Evolutionary conservation across 306 rosid species (phyloP).

Genomic region (Cucurbita moschata): DNA sequence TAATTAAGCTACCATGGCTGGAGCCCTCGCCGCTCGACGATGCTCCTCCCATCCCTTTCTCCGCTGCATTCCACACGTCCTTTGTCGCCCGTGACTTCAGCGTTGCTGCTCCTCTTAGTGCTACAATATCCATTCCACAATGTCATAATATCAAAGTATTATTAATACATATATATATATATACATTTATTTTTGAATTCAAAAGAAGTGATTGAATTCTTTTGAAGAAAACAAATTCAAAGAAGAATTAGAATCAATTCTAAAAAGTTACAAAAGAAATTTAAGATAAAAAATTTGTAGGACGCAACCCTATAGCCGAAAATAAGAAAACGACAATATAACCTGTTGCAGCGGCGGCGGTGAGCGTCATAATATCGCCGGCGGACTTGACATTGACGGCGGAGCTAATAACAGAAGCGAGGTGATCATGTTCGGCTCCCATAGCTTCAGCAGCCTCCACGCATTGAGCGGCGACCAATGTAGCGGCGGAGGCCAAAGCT

Average conservation of each 20-base stretch:
- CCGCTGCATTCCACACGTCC: conserved; percentile 90
- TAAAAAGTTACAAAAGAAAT: no score
- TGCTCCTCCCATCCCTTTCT: conserved; percentile 33
- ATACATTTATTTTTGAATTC: no score
- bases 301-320: background rate
- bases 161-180: no score
- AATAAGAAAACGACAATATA: background rate
- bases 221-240: no score
- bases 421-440: conserved; percentile 90
- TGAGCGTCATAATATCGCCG: conserved; percentile 76
- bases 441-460: conserved; percentile 86
- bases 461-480: conserved; percentile 84
- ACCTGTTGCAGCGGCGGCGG: conserved; percentile 88
- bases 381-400: conserved; percentile 87
- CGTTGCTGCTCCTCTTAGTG: conserved; percentile 92
- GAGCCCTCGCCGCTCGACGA: background rate
- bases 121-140: conserved; percentile 15
- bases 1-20: conserved; percentile 29
- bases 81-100: conserved; percentile 83
- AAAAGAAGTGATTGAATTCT: no score
- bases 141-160: no score
- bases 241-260: no score
- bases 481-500: conserved; percentile 92
- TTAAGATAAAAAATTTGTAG: background rate
- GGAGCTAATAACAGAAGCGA: conserved; percentile 60